Evolutionary conservation across 805 yeast species (phyloP).

Genomic region (Metschnikowia colocasiae): DNA sequence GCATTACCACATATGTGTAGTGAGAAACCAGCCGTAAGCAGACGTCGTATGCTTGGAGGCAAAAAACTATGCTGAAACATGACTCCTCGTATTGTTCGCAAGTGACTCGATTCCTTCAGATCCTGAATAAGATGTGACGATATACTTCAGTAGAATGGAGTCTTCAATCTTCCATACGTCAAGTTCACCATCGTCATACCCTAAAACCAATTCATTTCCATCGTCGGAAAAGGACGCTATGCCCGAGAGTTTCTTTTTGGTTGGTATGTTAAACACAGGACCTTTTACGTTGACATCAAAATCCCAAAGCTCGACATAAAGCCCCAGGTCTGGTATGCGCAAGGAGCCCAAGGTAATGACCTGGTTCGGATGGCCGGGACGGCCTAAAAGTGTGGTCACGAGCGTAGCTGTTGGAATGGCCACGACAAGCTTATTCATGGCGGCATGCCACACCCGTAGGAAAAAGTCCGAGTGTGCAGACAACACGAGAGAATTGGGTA

Average conservation of each 20-base stretch:
- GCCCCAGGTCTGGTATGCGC: slow-evolving; percentile 11
- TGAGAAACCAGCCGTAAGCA: too few species aligned
- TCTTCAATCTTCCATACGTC: slow-evolving; percentile 15
- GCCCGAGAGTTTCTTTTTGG: slow-evolving; percentile 7
- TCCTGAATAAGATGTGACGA: not conserved
- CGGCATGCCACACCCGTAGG: slow-evolving; percentile 14
- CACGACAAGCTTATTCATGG: slow-evolving; percentile 3
- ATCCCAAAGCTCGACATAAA: slow-evolving; percentile 19
- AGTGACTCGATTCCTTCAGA: not conserved
- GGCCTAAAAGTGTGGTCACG: slow-evolving; percentile 7
- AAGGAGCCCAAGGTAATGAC: slow-evolving; percentile 13
- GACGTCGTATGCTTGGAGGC: too few species aligned
- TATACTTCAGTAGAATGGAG: slow-evolving; percentile 5
- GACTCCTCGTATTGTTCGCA: not conserved
- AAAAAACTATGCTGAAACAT: not conserved
- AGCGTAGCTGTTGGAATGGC: slow-evolving; percentile 15
- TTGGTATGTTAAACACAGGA: slow-evolving; percentile 13
- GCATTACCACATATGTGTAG: not conserved
- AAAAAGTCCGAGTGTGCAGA: slow-evolving; percentile 18
- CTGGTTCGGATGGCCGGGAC: slow-evolving; percentile 14
- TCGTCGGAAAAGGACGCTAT: slow-evolving; percentile 12
- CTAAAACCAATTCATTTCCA: slow-evolving; percentile 13
- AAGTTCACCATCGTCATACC: slow-evolving; percentile 15
- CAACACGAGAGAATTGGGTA: slow-evolving; percentile 9
- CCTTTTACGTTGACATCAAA: slow-evolving; percentile 9